Evolutionary conservation across 73 alveolate species (phyloP).

Genomic region (Uronychia setigera): DNA sequence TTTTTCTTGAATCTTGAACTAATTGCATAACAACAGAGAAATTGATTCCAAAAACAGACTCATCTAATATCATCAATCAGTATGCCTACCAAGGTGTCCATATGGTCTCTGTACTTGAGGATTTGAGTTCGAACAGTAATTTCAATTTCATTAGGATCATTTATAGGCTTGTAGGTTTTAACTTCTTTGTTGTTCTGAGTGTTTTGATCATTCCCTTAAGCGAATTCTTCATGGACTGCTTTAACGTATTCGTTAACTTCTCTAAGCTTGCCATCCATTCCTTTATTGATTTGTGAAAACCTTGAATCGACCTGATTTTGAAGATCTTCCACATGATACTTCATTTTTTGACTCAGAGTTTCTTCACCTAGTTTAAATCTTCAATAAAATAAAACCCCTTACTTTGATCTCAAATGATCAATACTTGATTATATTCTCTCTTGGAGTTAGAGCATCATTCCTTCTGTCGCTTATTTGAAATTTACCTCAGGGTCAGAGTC

Average conservation of each 20-base stretch:
- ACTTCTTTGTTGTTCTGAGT: too few relatives aligned
- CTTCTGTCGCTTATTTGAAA: neutral
- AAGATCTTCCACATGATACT: neutral
- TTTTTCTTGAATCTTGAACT: too few relatives aligned
- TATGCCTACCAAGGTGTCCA: too few relatives aligned
- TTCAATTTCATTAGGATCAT: too few relatives aligned
- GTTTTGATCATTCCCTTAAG: too few relatives aligned
- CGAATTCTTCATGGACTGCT: neutral
- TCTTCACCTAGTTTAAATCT: neutral
- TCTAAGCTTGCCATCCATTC: neutral
- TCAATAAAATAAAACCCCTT: neutral
- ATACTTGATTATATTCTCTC: neutral
- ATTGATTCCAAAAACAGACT: too few relatives aligned
- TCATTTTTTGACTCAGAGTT: neutral
- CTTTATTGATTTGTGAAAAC: neutral
- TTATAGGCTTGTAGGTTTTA: too few relatives aligned
- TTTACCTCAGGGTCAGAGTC: neutral
- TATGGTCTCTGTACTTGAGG: too few relatives aligned
- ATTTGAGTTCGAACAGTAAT: too few relatives aligned
- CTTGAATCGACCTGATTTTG: neutral
- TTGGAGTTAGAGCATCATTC: neutral
- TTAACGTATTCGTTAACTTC: neutral
- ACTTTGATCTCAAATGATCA: neutral
- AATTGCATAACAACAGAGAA: too few relatives aligned
- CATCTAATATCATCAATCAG: too few relatives aligned